Percentiles rank a stretch among this genome's conserved stretches.
Evolutionary conservation across 768 basidiomycete genomes (phyloP).

Genomic region (Suillus paluster): DNA sequence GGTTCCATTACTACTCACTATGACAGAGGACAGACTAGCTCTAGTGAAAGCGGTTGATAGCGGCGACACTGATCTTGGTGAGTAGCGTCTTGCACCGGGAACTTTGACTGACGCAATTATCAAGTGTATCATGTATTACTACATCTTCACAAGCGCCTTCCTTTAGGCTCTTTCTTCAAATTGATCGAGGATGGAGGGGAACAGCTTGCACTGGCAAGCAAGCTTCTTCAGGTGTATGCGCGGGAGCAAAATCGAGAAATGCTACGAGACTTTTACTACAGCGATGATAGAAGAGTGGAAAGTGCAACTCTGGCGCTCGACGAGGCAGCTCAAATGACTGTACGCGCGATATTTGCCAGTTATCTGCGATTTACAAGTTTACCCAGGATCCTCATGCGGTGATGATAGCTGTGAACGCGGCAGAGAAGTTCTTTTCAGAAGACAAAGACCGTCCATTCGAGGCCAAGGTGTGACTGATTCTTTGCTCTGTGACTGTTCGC

Average conservation of each 20-base stretch:
- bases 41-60: slow-evolving; percentile 90
- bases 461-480: slow-evolving; percentile 66
- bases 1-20: slow-evolving; percentile 88
- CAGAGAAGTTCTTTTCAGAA: slow-evolving; percentile 93
- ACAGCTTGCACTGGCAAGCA: slow-evolving; percentile 71
- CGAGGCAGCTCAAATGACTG: slow-evolving; percentile 73
- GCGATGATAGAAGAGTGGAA: slow-evolving; percentile 93
- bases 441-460: slow-evolving; percentile 93
- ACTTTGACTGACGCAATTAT: slow-evolving; percentile 6
- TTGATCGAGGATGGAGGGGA: slow-evolving; percentile 91
- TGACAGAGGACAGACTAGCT: slow-evolving; percentile 93
- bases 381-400: slow-evolving; percentile 73
- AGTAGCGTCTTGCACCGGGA: slow-evolving; percentile 19
- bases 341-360: slow-evolving; percentile 34
- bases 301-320: slow-evolving; percentile 89
- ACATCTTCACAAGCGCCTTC: slow-evolving; percentile 79
- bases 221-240: slow-evolving; percentile 87
- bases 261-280: slow-evolving; percentile 96
- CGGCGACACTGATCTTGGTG: slow-evolving; percentile 94
- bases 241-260: slow-evolving; percentile 89
- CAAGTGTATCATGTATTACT: slow-evolving; percentile 93
- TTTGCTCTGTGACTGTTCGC: neutral
- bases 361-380: neutral
- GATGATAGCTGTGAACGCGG: slow-evolving; percentile 73
- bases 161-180: slow-evolving; percentile 92